A percentile compares a stretch with the other conserved stretches of the same genome.
phyloP scores from a whole-genome alignment of 2,329 filamentous ascomycete genomes.

The Colletotrichum australisinense region DNA sequence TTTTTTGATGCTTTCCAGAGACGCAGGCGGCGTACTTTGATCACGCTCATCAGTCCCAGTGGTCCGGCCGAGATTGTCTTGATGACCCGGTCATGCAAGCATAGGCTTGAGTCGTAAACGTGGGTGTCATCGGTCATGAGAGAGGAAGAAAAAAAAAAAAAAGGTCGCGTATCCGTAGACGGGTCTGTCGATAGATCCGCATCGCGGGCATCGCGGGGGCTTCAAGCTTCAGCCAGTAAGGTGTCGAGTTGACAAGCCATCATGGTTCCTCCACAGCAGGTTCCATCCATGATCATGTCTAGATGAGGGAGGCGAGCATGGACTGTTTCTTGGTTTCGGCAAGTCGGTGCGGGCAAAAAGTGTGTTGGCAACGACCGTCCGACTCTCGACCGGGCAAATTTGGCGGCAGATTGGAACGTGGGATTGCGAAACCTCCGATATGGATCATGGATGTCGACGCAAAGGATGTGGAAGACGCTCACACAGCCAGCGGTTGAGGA shows the following conservation, averaged over 20 bases:
- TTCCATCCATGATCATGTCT: constrained; percentile 1
- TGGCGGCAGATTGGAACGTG: constrained; percentile 23
- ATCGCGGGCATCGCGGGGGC: background rate
- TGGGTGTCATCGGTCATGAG: background rate
- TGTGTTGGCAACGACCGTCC: background rate
- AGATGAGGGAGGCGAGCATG: background rate
- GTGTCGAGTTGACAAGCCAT: background rate
- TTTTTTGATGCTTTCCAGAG: constrained; percentile 13
- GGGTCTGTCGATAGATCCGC: background rate
- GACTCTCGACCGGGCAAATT: constrained; percentile 8
- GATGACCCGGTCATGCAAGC: constrained; percentile 11
- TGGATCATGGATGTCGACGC: constrained; percentile 21
- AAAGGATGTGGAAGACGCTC: constrained; percentile 11
- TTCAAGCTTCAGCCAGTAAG: background rate
- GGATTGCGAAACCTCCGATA: constrained; percentile 28
- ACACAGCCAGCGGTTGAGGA: constrained; percentile 14
- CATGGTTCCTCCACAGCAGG: constrained; percentile 6
- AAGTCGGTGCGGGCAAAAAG: background rate
- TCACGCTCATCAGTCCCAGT: background rate
- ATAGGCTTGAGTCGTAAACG: constrained; percentile 23
- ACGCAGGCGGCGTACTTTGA: constrained; percentile 3
- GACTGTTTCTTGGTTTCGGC: background rate
- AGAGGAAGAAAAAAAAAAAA: background rate
- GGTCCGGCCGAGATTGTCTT: constrained; percentile 2
- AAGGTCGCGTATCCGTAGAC: constrained; percentile 9